phyloP scores from a whole-genome alignment of 78 protist genomes.

The Pelomyxa schiedti region DNA sequence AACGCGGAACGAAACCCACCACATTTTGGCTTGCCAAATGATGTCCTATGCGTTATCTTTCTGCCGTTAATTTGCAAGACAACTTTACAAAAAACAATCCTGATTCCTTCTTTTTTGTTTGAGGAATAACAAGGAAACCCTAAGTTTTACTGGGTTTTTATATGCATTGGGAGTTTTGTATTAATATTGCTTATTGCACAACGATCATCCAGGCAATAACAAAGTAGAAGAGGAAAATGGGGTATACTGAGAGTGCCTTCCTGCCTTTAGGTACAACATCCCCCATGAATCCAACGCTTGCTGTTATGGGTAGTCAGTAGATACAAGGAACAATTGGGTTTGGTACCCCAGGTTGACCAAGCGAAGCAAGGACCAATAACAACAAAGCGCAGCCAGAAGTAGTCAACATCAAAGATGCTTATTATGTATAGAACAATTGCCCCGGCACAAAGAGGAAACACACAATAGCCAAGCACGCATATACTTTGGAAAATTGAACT shows the following conservation, averaged over 20 bases:
- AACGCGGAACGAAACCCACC: no score
- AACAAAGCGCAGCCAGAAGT: background rate
- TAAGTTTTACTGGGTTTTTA: no score
- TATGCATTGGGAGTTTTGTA: no score
- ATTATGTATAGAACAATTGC: background rate
- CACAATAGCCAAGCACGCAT: slow-evolving; percentile 63
- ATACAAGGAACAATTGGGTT: background rate
- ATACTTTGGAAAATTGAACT: slow-evolving; percentile 59
- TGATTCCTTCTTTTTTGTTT: no score
- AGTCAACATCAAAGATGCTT: background rate
- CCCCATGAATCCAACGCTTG: slow-evolving; percentile 8
- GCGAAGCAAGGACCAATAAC: background rate
- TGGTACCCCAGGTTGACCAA: slow-evolving; percentile 4
- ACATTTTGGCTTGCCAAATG: no score
- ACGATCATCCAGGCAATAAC: slow-evolving; percentile 18
- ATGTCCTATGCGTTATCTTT: no score
- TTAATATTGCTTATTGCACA: background rate
- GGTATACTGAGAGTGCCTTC: slow-evolving; percentile 20
- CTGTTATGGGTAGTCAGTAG: background rate
- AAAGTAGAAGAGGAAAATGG: slow-evolving; percentile 18
- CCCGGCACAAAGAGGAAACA: slow-evolving; percentile 23
- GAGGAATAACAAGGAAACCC: no score
- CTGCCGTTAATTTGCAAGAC: no score
- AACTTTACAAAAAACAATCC: no score
- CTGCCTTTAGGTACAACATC: slow-evolving; percentile 1